phyloP scores from a whole-genome alignment of 2,329 filamentous ascomycete species.

The Cladophialophora immunda region DNA sequence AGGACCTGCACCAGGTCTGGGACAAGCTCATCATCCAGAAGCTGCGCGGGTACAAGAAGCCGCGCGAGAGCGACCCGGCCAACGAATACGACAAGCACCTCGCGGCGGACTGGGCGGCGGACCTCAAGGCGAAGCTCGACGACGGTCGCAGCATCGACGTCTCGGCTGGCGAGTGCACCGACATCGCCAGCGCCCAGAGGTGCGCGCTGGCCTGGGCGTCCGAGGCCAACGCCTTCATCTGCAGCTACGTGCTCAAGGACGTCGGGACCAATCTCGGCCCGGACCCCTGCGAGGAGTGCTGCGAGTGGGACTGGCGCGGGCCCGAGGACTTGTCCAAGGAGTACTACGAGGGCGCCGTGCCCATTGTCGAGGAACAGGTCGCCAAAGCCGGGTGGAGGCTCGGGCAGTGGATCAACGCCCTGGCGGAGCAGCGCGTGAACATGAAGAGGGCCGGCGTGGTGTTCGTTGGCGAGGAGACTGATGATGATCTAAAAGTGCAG shows the following conservation, averaged over 20 bases:
- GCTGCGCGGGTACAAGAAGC: slow-evolving; percentile 15
- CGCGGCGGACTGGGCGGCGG: slow-evolving; percentile 8
- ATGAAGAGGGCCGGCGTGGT: slow-evolving; percentile 6
- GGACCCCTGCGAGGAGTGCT: slow-evolving; percentile 8
- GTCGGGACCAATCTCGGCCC: slow-evolving; percentile 18
- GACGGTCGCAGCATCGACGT: neutral
- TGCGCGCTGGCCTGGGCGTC: slow-evolving; percentile 31
- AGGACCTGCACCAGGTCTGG: slow-evolving; percentile 19
- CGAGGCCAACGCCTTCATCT: slow-evolving; percentile 29
- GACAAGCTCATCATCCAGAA: slow-evolving; percentile 25
- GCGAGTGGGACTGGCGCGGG: slow-evolving; percentile 18
- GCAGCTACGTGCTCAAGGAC: slow-evolving; percentile 32
- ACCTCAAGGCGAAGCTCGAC: slow-evolving; percentile 8
- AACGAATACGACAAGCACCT: slow-evolving; percentile 20
- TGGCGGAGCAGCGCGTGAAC: slow-evolving; percentile 14
- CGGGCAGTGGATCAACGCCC: slow-evolving; percentile 20
- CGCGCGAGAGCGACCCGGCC: neutral
- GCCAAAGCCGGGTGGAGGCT: slow-evolving; percentile 19
- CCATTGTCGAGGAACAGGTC: slow-evolving; percentile 17
- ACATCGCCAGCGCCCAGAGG: slow-evolving; percentile 21
- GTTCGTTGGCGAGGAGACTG: neutral
- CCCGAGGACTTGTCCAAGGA: slow-evolving; percentile 14
- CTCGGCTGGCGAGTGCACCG: slow-evolving; percentile 7
- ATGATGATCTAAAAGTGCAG: neutral
- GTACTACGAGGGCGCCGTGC: slow-evolving; percentile 18